Conservation (phyloP, 2,329 filamentous ascomycete species). For the Pseudocercospora vitis region DNA sequence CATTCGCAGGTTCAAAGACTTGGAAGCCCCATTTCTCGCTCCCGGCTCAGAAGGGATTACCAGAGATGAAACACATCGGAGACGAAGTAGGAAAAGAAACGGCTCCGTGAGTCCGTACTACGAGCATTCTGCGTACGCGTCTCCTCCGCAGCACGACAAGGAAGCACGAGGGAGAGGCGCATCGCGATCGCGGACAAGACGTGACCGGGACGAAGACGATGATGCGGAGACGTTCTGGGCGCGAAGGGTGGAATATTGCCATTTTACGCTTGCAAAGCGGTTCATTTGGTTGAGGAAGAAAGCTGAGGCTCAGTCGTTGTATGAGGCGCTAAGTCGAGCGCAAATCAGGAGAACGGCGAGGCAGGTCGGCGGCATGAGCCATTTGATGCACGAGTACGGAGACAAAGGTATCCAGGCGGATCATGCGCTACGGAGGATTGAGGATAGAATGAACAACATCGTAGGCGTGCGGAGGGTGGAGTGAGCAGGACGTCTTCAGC, state of each 20-base stretch:
- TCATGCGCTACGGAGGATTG: constrained; percentile 31
- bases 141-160: constrained; percentile 29
- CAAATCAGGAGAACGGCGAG: constrained; percentile 42
- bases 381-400: constrained; percentile 36
- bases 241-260: constrained; percentile 37
- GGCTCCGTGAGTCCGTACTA: constrained; percentile 29
- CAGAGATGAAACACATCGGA: constrained; percentile 22
- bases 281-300: constrained; percentile 42
- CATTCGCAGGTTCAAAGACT: constrained; percentile 38
- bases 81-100: constrained; percentile 22
- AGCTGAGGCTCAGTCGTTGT: constrained; percentile 39
- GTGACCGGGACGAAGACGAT: constrained; percentile 33
- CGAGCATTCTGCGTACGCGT: constrained; percentile 32
- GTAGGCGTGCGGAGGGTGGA: constrained; percentile 38
- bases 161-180: constrained; percentile 7
- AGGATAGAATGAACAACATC: constrained; percentile 35
- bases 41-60: constrained; percentile 29
- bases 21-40: constrained; percentile 44
- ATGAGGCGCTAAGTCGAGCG: constrained; percentile 39
- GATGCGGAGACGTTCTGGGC: constrained; percentile 36
- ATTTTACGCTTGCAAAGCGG: constrained; percentile 39
- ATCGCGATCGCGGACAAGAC: constrained; percentile 9
- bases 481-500: no score
- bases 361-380: constrained; percentile 37
- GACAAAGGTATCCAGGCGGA: constrained; percentile 25